A percentile compares a stretch with the other conserved stretches of the same genome.
These are phyloP conservation scores for Eutypella sp. DNA, from an alignment of 2,329 filamentous ascomycete species.

Conservation along the genomic window DNA sequence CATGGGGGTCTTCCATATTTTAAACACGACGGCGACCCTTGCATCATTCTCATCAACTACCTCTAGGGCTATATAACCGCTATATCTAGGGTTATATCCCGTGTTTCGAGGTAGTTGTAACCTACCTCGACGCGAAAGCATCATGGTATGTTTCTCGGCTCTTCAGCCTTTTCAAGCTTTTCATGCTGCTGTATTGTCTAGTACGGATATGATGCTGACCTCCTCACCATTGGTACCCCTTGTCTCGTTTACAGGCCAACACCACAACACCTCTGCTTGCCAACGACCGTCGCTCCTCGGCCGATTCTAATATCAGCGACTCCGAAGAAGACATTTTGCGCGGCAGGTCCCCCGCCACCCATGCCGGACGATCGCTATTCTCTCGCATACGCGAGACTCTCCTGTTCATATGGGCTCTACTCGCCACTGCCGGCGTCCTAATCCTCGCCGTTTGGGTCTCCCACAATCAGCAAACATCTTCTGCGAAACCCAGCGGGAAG, in stretches of 20 bases:
- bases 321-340: slow-evolving; percentile 33
- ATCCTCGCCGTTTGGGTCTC: slow-evolving; percentile 73
- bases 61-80: no score
- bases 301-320: slow-evolving; percentile 10
- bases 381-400: slow-evolving; percentile 62
- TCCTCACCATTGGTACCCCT: no score
- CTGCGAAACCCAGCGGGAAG: slow-evolving; percentile 54
- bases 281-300: slow-evolving; percentile 17
- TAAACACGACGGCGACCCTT: no score
- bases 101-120: no score
- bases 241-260: slow-evolving; percentile 16
- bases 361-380: slow-evolving; percentile 21
- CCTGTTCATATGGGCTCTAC: slow-evolving; percentile 75
- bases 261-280: slow-evolving; percentile 26
- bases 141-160: no score
- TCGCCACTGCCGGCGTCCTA: slow-evolving; percentile 75
- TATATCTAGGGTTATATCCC: no score
- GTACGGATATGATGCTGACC: no score
- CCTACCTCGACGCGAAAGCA: no score
- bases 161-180: no score
- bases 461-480: slow-evolving; percentile 56
- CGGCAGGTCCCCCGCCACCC: slow-evolving; percentile 21
- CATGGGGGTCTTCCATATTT: no score
- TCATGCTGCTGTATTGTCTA: no score
- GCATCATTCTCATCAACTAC: no score